Conservation (phyloP, 2,329 filamentous ascomycete genomes). For the Ophiosphaerella korrae region DNA sequence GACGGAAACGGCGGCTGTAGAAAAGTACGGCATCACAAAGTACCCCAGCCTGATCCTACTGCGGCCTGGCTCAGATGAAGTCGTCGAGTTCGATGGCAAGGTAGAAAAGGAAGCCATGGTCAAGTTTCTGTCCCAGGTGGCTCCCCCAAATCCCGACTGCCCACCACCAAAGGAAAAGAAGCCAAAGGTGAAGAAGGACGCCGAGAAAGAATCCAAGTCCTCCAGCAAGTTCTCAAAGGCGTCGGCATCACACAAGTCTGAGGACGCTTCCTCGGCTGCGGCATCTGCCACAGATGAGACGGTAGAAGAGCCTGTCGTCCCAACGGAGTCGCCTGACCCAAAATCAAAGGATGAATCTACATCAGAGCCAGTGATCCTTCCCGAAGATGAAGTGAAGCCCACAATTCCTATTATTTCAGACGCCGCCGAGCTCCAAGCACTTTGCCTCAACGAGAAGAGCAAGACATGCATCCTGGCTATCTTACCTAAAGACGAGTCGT, state of each 20-base stretch:
- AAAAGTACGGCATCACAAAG: constrained; percentile 74
- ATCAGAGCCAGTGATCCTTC: constrained; percentile 57
- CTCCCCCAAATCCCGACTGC: constrained; percentile 78
- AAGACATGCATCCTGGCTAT: constrained; percentile 79
- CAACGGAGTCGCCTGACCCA: constrained; percentile 62
- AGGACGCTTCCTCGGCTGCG: constrained; percentile 53
- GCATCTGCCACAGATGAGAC: constrained; percentile 58
- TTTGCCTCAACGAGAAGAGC: constrained; percentile 77
- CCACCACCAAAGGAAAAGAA: constrained; percentile 58
- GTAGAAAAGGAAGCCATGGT: constrained; percentile 83
- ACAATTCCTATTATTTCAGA: constrained; percentile 70
- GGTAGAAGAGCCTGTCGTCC: constrained; percentile 53
- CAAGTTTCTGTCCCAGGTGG: constrained; percentile 79
- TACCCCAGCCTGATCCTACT: constrained; percentile 84
- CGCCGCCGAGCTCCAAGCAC: constrained; percentile 66
- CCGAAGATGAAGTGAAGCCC: constrained; percentile 58
- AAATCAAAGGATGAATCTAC: constrained; percentile 51
- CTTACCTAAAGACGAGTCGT: constrained; percentile 48
- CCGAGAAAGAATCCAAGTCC: constrained; percentile 53
- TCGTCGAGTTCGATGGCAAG: constrained; percentile 77
- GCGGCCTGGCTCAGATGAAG: constrained; percentile 70
- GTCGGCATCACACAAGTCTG: constrained; percentile 58
- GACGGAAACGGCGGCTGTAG: constrained; percentile 74
- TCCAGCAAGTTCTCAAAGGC: constrained; percentile 57
- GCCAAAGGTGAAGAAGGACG: constrained; percentile 47